These are phyloP conservation scores for Tricholoma sp. DNA, from an alignment of 768 basidiomycete genomes.

Conservation along the genomic window DNA sequence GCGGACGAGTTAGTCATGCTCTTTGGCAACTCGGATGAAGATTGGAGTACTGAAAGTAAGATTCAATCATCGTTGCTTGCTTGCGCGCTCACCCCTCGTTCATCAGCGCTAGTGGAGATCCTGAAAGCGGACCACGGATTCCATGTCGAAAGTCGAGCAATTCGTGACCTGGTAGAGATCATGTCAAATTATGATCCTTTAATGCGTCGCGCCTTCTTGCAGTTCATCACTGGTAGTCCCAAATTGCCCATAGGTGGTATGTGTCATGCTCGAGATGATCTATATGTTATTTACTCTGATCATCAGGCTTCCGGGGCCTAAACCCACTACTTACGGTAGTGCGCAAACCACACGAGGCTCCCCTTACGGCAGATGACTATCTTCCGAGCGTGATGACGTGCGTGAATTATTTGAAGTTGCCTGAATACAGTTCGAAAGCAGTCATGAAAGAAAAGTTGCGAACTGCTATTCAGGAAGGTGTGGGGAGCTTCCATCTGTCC, in stretches of 20 bases:
- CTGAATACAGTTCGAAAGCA: slow-evolving; percentile 86
- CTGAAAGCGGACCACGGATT: slow-evolving; percentile 98
- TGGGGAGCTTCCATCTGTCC: slow-evolving; percentile 96
- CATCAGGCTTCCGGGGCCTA: slow-evolving; percentile 85
- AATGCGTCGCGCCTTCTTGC: slow-evolving; percentile 81
- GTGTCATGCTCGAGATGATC: not conserved
- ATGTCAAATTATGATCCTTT: slow-evolving; percentile 75
- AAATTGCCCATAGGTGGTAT: slow-evolving; percentile 93
- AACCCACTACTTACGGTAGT: slow-evolving; percentile 95
- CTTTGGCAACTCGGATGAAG: slow-evolving; percentile 96
- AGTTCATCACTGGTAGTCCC: slow-evolving; percentile 97
- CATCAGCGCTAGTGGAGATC: slow-evolving; percentile 75
- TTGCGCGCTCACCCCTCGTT: slow-evolving; percentile 9
- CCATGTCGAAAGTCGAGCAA: slow-evolving; percentile 89
- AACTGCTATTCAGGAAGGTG: slow-evolving; percentile 87
- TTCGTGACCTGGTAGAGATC: slow-evolving; percentile 80
- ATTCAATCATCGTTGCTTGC: not conserved
- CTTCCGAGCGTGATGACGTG: slow-evolving; percentile 99
- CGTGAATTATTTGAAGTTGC: slow-evolving; percentile 93
- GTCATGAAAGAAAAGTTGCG: slow-evolving; percentile 81
- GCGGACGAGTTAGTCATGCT: slow-evolving; percentile 93
- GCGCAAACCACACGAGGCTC: slow-evolving; percentile 91
- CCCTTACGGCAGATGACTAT: slow-evolving; percentile 89
- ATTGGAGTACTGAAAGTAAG: slow-evolving; percentile 92
- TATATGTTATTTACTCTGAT: not conserved